These are phyloP conservation scores for Cordyceps javanica DNA, from an alignment of 2,329 filamentous ascomycete genomes.

Conservation along the genomic window DNA sequence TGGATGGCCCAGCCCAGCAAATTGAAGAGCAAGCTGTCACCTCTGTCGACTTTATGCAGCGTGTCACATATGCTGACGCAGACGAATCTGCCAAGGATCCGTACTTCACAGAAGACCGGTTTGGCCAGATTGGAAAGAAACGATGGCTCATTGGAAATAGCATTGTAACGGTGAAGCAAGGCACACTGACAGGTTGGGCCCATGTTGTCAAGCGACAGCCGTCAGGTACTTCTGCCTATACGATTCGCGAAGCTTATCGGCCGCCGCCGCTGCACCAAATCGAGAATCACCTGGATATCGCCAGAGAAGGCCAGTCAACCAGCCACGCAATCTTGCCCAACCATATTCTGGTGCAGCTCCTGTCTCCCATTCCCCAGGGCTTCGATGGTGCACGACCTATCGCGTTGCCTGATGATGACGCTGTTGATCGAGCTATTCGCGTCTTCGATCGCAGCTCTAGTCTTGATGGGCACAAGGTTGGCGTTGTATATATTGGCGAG, in stretches of 20 bases:
- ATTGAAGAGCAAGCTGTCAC: conserved; percentile 91
- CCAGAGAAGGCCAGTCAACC: conserved; percentile 45
- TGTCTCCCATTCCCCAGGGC: conserved; percentile 56
- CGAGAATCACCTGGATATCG: conserved; percentile 40
- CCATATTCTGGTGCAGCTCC: conserved; percentile 64
- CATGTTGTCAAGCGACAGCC: conserved; percentile 67
- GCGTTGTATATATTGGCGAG: conserved; percentile 87
- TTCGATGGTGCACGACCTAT: conserved; percentile 62
- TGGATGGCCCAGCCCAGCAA: conserved; percentile 59
- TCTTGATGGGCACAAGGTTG: conserved; percentile 92
- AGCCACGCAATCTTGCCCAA: conserved; percentile 63
- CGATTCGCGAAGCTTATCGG: conserved; percentile 53
- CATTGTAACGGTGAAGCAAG: conserved; percentile 68
- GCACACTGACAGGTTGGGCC: conserved; percentile 59
- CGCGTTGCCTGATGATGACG: conserved; percentile 64
- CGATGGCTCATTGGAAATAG: conserved; percentile 69
- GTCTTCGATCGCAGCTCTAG: conserved; percentile 83
- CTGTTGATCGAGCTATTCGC: conserved; percentile 66
- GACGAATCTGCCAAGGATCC: conserved; percentile 66
- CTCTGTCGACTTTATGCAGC: conserved; percentile 90
- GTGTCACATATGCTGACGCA: conserved; percentile 77
- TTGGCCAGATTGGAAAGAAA: conserved; percentile 60
- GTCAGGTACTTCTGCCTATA: conserved; percentile 58
- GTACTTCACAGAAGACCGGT: conserved; percentile 57
- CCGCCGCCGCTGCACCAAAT: conserved; percentile 53